phyloP scores from a whole-genome alignment of 192 early-diverging fungal genomes.

The Coemansia aciculifera region DNA sequence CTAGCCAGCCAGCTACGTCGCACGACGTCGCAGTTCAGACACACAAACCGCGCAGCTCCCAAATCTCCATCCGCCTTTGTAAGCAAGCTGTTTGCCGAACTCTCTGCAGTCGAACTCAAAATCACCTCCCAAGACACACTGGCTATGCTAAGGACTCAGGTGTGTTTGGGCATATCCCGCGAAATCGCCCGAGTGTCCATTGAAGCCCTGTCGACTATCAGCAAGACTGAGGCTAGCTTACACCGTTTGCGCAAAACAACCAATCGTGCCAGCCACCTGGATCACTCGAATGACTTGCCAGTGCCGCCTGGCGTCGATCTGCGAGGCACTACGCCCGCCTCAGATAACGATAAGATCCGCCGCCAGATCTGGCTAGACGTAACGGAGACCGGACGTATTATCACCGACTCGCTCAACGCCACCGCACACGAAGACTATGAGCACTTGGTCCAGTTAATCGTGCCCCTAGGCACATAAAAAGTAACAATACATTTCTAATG shows the following conservation, averaged over 20 bases:
- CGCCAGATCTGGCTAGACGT: slow-evolving; percentile 50
- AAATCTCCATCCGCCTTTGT: slow-evolving; percentile 29
- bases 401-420: slow-evolving; percentile 11
- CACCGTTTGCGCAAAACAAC: slow-evolving; percentile 32
- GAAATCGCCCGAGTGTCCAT: slow-evolving; percentile 23
- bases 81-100: slow-evolving; percentile 19
- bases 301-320: slow-evolving; percentile 38
- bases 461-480: slow-evolving; percentile 24
- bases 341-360: slow-evolving; percentile 53
- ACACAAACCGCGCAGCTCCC: slow-evolving; percentile 41
- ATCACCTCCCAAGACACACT: neutral
- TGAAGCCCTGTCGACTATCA: slow-evolving; percentile 44
- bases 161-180: slow-evolving; percentile 22
- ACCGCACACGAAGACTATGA: slow-evolving; percentile 25
- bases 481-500: slow-evolving; percentile 8
- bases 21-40: slow-evolving; percentile 45
- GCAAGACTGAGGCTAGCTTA: slow-evolving; percentile 51
- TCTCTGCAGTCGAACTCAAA: slow-evolving; percentile 13
- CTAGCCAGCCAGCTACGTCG: slow-evolving; percentile 46
- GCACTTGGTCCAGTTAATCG: slow-evolving; percentile 15
- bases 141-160: slow-evolving; percentile 14
- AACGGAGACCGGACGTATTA: slow-evolving; percentile 15
- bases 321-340: slow-evolving; percentile 18
- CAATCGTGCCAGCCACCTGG: slow-evolving; percentile 4
- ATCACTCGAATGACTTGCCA: slow-evolving; percentile 12